These are phyloP conservation scores for Arthrobotrys musiformis DNA, from an alignment of 2,329 filamentous ascomycete species.

Conservation along the genomic window DNA sequence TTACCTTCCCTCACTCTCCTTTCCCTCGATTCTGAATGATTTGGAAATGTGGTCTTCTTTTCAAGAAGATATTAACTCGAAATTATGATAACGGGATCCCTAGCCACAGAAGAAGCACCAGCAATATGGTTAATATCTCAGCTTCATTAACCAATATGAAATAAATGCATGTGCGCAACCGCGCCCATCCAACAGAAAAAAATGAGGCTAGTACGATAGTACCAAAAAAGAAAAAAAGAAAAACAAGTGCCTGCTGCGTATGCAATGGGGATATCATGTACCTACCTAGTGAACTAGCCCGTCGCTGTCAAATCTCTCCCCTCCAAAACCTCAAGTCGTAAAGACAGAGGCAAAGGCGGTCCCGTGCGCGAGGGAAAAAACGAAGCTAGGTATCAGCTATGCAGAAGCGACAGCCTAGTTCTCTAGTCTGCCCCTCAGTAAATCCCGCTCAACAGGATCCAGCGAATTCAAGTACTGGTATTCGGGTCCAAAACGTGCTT, in stretches of 20 bases:
- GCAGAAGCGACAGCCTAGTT: slow-evolving; percentile 25
- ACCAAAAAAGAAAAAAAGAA: slow-evolving; percentile 2
- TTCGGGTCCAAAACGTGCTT: slow-evolving; percentile 45
- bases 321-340: slow-evolving; percentile 26
- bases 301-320: slow-evolving; percentile 11
- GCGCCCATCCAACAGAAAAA: background rate
- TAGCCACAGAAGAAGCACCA: slow-evolving; percentile 33
- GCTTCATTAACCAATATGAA: slow-evolving; percentile 6
- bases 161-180: background rate
- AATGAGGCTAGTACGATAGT: background rate
- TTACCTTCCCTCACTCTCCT: background rate
- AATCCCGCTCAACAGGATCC: slow-evolving; percentile 48
- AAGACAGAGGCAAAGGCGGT: too few species aligned
- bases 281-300: background rate
- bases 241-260: background rate
- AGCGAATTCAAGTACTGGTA: slow-evolving; percentile 18
- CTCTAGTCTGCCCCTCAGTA: background rate
- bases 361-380: slow-evolving; percentile 32
- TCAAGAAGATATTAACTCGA: background rate
- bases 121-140: slow-evolving; percentile 49
- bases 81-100: slow-evolving; percentile 15
- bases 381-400: slow-evolving; percentile 3
- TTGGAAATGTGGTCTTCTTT: background rate
- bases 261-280: background rate
- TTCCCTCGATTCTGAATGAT: too few species aligned